Conservation (phyloP, 805 yeast genomes). For the Candida ortonii region DNA sequence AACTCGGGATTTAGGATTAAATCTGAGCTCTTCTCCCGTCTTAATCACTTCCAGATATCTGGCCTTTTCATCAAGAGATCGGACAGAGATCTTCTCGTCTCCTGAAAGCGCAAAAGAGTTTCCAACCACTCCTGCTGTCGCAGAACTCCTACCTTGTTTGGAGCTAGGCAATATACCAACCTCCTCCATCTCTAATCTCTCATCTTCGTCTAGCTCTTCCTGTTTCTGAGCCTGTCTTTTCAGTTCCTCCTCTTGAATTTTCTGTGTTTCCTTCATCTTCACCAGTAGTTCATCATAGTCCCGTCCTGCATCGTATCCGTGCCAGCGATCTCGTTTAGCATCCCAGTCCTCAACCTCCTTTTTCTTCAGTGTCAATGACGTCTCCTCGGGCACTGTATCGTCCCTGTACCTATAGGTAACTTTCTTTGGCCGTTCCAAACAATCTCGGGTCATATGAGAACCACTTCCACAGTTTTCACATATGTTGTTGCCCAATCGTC, state of each 20-base stretch:
- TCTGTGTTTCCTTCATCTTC: conserved; percentile 51
- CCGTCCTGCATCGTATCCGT: conserved; percentile 59
- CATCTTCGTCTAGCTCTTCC: conserved; percentile 38
- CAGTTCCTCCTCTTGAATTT: conserved; percentile 31
- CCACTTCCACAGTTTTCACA: conserved; percentile 61
- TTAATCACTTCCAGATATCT: conserved; percentile 53
- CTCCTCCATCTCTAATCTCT: conserved; percentile 41
- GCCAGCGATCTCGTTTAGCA: conserved; percentile 77
- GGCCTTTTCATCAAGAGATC: conserved; percentile 79
- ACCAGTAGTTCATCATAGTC: conserved; percentile 55
- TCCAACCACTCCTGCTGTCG: conserved; percentile 2
- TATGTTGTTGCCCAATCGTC: conserved; percentile 29
- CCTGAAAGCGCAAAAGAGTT: conserved; percentile 17
- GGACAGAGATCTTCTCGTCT: conserved; percentile 39
- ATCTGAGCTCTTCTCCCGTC: conserved; percentile 41
- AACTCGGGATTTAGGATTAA: conserved; percentile 54
- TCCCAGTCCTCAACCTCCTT: conserved; percentile 52
- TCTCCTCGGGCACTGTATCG: conserved; percentile 7
- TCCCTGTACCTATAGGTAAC: conserved; percentile 33
- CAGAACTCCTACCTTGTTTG: conserved; percentile 10
- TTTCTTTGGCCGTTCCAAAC: conserved; percentile 55
- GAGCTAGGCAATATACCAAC: conserved; percentile 34
- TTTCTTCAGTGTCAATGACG: conserved; percentile 16
- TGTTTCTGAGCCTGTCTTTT: conserved; percentile 21
- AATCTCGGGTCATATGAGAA: conserved; percentile 50